Base-by-base conservation (phyloP, 108 stramenopile species). In the Fistulifera pelliculosa region DNA sequence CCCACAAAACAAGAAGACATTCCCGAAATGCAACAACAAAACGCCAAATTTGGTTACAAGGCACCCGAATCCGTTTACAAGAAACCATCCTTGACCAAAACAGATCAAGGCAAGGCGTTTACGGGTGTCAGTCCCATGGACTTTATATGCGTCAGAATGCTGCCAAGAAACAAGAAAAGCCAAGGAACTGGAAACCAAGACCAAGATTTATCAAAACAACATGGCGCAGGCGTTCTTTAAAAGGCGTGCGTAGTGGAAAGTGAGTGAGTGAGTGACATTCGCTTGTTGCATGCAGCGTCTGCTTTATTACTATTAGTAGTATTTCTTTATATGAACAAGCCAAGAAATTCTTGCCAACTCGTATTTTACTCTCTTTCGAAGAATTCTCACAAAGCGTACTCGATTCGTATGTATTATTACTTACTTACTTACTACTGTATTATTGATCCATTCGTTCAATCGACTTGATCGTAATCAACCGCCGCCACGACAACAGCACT, bases 91-190 rank as follows among this genome's bases (percentile, higher is more conserved):
- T 41, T 41, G 2, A 57, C 42, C 56, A 44, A 38, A 41, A 42
- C 42, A 1, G 17, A 17, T 11, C 17, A 57, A 35, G 56, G 56
- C 13, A 38, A 57, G 15, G 56, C 56, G 16, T 57, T 57, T 22
- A 38, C 38, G 21, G 56, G 56, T 27, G 56, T 57, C 42, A 44
- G 42, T 44, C 56, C 56, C 1, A 57, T 57, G 56, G 56, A 57
- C 24, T 57, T 44, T 57, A 44, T 22, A 38, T 57, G 56, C 41
- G 56, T 23, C 56, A 57, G 18, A 57, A 57, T 44, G 56, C 56
- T 43, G 38, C 38, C 38, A 57, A 57, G 43, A 57, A 57, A 41
- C 41, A 39, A 12, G 41, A 43, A 21, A 57, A 22, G 56, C 41
- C 11, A 57, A 57, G 41, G 56, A 57, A 44, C 43, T 19, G 15